phyloP scores from a whole-genome alignment of 1,139 yeast species.

The Sugiyamaella paludigena region DNA sequence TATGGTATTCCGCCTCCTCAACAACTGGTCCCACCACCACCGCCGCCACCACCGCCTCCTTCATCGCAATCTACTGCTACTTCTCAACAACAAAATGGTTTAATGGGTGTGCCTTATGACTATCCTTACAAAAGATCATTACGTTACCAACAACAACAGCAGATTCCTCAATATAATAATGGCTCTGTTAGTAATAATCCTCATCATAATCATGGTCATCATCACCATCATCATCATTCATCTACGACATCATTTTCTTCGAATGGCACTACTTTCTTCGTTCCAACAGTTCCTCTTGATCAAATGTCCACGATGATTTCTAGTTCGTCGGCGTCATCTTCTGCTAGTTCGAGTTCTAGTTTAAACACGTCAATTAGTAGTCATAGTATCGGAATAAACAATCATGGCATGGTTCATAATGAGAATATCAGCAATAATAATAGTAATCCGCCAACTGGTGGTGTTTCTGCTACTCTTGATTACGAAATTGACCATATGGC shows the following conservation, averaged over 20 bases:
- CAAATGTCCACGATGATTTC: constrained; percentile 17
- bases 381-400: too few species aligned
- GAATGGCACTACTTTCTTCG: constrained; percentile 29
- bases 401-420: too few species aligned
- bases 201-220: constrained; percentile 9
- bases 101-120: constrained; percentile 5
- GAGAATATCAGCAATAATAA: constrained; percentile 18
- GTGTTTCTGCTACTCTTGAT: constrained; percentile 74
- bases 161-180: not conserved
- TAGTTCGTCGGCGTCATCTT: constrained; percentile 17
- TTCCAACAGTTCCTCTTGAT: constrained; percentile 29
- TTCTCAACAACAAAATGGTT: too few species aligned
- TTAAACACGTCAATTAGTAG: too few species aligned
- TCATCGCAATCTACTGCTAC: too few species aligned
- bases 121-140: constrained; percentile 10
- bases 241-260: constrained; percentile 22
- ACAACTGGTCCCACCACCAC: constrained; percentile 2
- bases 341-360: not conserved
- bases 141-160: constrained; percentile 11
- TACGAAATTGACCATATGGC: constrained; percentile 78
- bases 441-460: constrained; percentile 50
- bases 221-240: constrained; percentile 6
- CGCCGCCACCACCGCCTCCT: not conserved
- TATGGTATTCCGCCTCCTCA: constrained; percentile 13
- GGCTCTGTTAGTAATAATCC: not conserved